phyloP scores from a whole-genome alignment of 306 rosid genomes.

The Elaeagnus macrophylla region DNA sequence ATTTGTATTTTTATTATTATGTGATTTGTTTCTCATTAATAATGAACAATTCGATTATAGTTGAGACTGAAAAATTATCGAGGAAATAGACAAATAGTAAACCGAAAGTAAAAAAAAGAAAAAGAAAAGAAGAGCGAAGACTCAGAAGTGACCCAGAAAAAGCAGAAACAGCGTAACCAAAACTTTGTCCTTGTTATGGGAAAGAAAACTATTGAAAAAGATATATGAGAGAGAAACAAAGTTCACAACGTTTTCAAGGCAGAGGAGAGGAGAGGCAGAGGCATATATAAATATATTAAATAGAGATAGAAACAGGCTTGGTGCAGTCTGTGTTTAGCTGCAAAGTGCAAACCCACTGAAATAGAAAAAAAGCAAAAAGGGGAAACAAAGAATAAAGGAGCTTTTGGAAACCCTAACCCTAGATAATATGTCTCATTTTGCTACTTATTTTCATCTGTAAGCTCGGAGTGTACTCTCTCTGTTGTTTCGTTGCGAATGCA shows the following conservation, averaged over 20 bases:
- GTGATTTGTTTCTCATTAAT: too few species aligned
- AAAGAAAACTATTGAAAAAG: constrained; percentile 24
- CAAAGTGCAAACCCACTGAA: constrained; percentile 8
- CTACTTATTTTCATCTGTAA: constrained; percentile 2
- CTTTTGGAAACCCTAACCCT: constrained; percentile 26
- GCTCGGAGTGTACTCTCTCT: background rate
- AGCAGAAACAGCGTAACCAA: constrained; percentile 21
- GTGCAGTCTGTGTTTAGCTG: constrained; percentile 23
- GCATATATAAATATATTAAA: constrained; percentile 13
- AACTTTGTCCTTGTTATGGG: constrained; percentile 28
- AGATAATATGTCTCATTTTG: constrained; percentile 12
- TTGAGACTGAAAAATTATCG: too few species aligned
- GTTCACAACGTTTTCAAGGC: background rate
- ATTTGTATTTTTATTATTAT: too few species aligned
- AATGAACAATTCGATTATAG: too few species aligned
- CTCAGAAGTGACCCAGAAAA: constrained; percentile 1
- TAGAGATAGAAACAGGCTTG: constrained; percentile 22
- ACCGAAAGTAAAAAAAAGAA: background rate
- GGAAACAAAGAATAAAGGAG: background rate
- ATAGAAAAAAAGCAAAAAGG: background rate
- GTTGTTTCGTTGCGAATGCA: constrained; percentile 3
- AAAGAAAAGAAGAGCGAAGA: background rate
- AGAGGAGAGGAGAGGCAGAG: constrained; percentile 10
- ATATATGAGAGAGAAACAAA: constrained; percentile 4
- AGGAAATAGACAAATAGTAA: background rate